Conservation (phyloP, 495 filamentous ascomycete species). For the Lasiosphaeria ovina region DNA sequence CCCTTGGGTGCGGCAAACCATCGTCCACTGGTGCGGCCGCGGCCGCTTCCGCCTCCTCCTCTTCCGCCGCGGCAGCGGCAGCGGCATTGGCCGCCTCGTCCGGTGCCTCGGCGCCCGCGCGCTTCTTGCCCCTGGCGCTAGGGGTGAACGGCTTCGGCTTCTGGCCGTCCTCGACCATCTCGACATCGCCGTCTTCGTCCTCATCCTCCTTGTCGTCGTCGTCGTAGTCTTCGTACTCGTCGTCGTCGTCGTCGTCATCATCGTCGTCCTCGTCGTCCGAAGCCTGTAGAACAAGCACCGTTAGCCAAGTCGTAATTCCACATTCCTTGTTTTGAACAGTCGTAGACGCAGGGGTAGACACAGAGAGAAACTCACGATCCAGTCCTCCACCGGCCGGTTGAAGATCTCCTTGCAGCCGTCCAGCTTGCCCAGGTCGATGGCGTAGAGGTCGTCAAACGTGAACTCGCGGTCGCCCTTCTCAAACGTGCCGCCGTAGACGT, state of each 20-base stretch:
- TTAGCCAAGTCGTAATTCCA: background rate
- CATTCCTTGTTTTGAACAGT: too few species aligned
- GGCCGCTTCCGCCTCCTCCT: slow-evolving; percentile 52
- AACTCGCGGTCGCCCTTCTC: slow-evolving; percentile 93
- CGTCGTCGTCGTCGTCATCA: slow-evolving; percentile 68
- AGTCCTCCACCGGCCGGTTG: slow-evolving; percentile 77
- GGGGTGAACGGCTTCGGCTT: slow-evolving; percentile 32
- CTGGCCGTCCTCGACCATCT: slow-evolving; percentile 38
- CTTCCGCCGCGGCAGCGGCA: slow-evolving; percentile 31
- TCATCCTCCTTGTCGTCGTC: slow-evolving; percentile 66
- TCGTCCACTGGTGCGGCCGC: slow-evolving; percentile 49
- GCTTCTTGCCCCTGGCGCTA: slow-evolving; percentile 51
- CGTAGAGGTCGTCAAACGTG: slow-evolving; percentile 90
- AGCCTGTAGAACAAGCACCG: slow-evolving; percentile 33
- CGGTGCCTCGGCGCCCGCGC: slow-evolving; percentile 9
- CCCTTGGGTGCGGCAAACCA: slow-evolving; percentile 57
- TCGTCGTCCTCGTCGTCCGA: slow-evolving; percentile 72
- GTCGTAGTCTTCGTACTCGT: slow-evolving; percentile 67
- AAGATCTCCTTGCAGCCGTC: slow-evolving; percentile 91
- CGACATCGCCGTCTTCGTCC: slow-evolving; percentile 53
- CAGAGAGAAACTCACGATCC: slow-evolving; percentile 57
- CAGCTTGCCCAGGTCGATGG: slow-evolving; percentile 84
- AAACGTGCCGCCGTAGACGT: slow-evolving; percentile 91
- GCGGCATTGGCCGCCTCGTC: slow-evolving; percentile 36
- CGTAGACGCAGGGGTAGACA: too few species aligned